Base-by-base conservation (phyloP, 148 eudicot species). In the Vaccinium myrtillus region DNA sequence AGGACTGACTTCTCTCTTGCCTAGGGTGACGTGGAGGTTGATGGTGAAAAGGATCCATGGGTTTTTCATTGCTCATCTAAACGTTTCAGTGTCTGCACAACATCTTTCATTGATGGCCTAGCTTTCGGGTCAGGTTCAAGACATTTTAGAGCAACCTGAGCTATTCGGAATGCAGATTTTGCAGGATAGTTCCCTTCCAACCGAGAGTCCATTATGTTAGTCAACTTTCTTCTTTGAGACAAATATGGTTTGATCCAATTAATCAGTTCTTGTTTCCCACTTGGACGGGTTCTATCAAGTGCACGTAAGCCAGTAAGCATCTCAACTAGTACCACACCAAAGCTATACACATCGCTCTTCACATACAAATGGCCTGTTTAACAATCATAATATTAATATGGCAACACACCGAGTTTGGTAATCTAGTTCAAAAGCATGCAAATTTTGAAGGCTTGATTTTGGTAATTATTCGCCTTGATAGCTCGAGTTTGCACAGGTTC, bases 41-140 rank as follows among this genome's bases (percentile, higher is more conserved):
- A 32, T 83, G 16, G 0, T 13, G 9, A 12, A 13, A 46, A 4
- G 32, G n/a, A n/a, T 63, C 30, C 70, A n/a, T 63, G 30, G 30
- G 84, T 75, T 82, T 90, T 58, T 89, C 94, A 54, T 89, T 86
- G 21, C 82, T 73, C 90, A 30, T 89, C 89, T 10, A 92, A 82
- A 27, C 55, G 84, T 81, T 91, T 91, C 3, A 96, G 86, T 55
- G 81, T 84, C 86, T 88, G 90, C 18, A 96, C 87, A 13, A 94
- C 93, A 83, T 92, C 96, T 87, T 94, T 83, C 98, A 96, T 96
- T 12, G 98, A 87, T 18, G 98, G 98, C 74, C 98, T 87, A 23
- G 71, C 69, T 85, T 85, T 91, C 1, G 90, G 97, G 67, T 94
- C 94, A 76, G 85, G 88, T 1, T 77, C 89, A 9, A 96, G 87